These are phyloP conservation scores for Astrephomene gubernaculifera DNA, from an alignment of 139 green algal species.

Conservation along the genomic window DNA sequence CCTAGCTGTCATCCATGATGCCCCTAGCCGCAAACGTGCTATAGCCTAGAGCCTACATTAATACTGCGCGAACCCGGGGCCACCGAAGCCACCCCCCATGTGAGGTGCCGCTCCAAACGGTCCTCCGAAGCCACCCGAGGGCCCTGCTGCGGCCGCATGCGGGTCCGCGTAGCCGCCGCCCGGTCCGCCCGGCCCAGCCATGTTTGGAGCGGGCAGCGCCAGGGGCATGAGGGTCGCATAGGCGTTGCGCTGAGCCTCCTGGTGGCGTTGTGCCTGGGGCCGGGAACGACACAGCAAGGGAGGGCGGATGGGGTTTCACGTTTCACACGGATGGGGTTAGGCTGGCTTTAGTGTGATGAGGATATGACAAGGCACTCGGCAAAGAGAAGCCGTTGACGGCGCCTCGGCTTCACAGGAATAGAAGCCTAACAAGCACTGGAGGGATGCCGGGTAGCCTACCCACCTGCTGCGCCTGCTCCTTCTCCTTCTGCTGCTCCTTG, in stretches of 20 bases:
- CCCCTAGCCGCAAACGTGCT: background rate
- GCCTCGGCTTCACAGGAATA: no score
- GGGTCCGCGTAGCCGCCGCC: constrained; percentile 25
- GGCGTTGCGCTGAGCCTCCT: constrained; percentile 74
- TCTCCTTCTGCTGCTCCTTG: constrained; percentile 71
- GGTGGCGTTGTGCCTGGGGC: constrained; percentile 51
- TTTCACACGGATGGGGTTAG: background rate
- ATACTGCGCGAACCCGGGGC: constrained; percentile 1
- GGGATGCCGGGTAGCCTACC: no score
- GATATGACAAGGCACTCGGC: no score
- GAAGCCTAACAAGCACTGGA: no score
- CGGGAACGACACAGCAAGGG: background rate
- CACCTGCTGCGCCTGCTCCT: constrained; percentile 56
- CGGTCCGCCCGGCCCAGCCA: constrained; percentile 23
- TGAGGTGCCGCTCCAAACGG: background rate
- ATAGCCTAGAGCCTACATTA: no score
- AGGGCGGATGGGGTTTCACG: background rate
- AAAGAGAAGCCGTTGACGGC: no score
- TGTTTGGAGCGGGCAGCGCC: constrained; percentile 78
- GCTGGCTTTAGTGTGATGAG: no score
- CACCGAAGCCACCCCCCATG: background rate
- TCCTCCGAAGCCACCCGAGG: background rate
- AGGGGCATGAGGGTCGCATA: constrained; percentile 85
- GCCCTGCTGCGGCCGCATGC: background rate
- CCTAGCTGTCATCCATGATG: background rate